Base-by-base conservation (phyloP, 345 rosid species). In the Populus ilicifolia region DNA sequence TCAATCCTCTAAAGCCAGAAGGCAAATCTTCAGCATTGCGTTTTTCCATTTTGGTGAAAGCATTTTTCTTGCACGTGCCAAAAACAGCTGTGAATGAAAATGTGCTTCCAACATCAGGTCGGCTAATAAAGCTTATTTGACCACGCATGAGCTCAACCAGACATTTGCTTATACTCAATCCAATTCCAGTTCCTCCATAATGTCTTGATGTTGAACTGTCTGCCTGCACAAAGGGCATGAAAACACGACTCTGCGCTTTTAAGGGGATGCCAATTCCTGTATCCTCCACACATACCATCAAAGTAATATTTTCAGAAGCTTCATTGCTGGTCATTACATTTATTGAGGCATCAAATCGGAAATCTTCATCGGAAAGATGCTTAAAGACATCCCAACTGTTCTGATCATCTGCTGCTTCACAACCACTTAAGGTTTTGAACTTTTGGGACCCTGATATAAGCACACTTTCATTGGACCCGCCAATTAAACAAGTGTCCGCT, bases 171-270 rank as follows among this genome's bases (percentile, higher is more conserved):
- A 96, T 96, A 82, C 99, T 96, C 86, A 96, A 86, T 67, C 99
- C 99, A 82, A 96, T 96, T 25, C 99, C 99, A 0, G 99, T 96
- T 71, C 99, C 99, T 61, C 99, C 99, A 61, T 88, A 88, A 69
- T 84, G 84, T 82, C 99, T 88, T 41, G 99, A 96, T 54, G 97
- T 96, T 33, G 99, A 96, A 83, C 98, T 93, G 76, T 93, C 99
- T 21, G 98, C 99, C 86, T 96, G 99, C 93, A 96, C 88, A 78
- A 96, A 96, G 35, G 99, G 99, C 89, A 84, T 90, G 82, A 96
- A 96, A 44, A 96, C 94, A 29, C 96, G 92, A 30, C 89, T 91
- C 75, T 96, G 99, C 21, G 98, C 99, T 20, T 52, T 70, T 61
- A 91, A 79, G 30, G 99, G 99, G 79, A 96, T 93, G 41, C 99